Evolutionary conservation across 345 rosid species (phyloP), one percentile per base, ranked within the genome.

Genomic region (Boechera divaricarpa): DNA sequence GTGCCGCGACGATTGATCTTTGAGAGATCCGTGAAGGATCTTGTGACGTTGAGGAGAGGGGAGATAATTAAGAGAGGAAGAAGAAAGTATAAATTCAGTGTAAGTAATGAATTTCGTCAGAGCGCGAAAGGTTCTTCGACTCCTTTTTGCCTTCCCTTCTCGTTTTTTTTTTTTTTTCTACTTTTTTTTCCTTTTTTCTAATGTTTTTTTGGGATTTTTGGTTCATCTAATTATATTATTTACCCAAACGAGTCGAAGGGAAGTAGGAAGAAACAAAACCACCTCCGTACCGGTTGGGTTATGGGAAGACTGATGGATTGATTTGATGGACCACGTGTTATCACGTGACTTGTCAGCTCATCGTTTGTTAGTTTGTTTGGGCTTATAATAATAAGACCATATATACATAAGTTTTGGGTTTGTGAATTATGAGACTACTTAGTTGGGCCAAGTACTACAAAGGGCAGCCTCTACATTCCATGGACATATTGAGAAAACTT

Each of bases 51-150:
- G 16, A 67, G 68, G 56, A 39, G 63, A 41, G 26, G 48, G 68
- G 56, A 52, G 55, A 61, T 42, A 39, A 26, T 16, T 24, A 55
- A 16, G 66, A 71, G 52, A 47, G 54, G 72, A 65, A 18, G 72
- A 52, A 18, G 8, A 21, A 69, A 61, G 68, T 63, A 67, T 77
- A 72, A 62, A 44, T 71, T 12, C 16, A 78, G 63, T 78, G 57
- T 64, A 41, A 72, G 62, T 72, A 78, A 72, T 72, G 77, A 72
- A 63, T 54, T 78, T 78, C 81, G 77, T 49, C 77, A 66, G 81
- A 72, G 81, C 81, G 77, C 81, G 77, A 78, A 78, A 78, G 81
- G 68, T 78, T 72, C 81, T 78, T 77, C 77, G 41, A 15, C 67
- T 47, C 59, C 32, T 47, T 77, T 47, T 63, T 75, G 36, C 67